Evolutionary conservation across 106 monocot species (phyloP), one percentile per base, ranked within the genome.

Genomic region (Apostasia ramifera): DNA sequence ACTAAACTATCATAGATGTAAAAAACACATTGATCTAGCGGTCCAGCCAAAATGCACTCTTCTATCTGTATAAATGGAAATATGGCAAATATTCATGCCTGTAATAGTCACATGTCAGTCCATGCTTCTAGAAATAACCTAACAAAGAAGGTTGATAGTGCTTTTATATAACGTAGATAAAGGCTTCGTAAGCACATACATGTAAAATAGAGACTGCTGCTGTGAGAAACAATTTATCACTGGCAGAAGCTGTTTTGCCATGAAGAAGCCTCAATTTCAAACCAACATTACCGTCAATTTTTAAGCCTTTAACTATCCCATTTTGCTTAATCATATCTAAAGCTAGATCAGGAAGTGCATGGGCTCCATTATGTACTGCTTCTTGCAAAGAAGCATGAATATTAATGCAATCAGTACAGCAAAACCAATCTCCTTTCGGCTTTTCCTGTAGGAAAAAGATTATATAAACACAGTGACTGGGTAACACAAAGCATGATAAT

Each of bases 351-450:
- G 81, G 70, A 13, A 91, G 63, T 8, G 73, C 65, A 45, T 86
- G 68, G 44, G 78, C 14, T 58, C 80, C 91, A 83, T 60, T 41
- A 57, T 62, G 52, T 56, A 86, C 65, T 37, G 81, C 58, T 8
- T 76, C 74, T 66, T 86, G 77, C 73, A 95, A 69, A 66, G 83
- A 45, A 66, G 53, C 11, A 74, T 82, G 68, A 40, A 88, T 88
- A 40, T 60, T 72, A 51, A 59, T 75, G 74, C 95, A 95, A 57
- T 86, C 86, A 39, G 69, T 43, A 26, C 74, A 76, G 59, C 95
- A 95, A 67, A 91, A 95, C 95, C 95, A 95, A 39, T 80, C 77
- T 47, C 78, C 86, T 77, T 82, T 59, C 3, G 95, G 95, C 63
- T 91, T 72, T 70, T 88, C 95, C 95, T 95, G 81, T 60, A 44